Conservation (phyloP, 139 green algal species). For the Volvox africanus region DNA sequence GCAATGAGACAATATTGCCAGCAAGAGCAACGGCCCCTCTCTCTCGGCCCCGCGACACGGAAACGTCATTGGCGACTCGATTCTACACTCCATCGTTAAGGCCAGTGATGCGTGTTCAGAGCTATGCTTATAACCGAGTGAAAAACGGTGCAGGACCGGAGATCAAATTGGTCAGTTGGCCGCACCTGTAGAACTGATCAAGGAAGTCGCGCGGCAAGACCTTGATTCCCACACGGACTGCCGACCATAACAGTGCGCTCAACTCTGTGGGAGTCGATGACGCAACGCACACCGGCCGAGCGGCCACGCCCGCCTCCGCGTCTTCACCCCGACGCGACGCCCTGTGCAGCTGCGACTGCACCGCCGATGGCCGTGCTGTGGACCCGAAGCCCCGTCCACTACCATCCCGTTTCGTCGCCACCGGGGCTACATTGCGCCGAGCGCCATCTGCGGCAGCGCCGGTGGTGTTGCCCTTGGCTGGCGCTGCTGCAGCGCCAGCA, state of each 20-base stretch:
- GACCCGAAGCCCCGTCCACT: neutral
- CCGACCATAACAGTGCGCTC: conserved; percentile 32
- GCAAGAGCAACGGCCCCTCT: too few relatives aligned
- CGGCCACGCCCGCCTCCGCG: neutral
- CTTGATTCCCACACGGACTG: conserved; percentile 22
- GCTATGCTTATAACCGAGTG: too few relatives aligned
- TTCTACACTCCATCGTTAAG: too few relatives aligned
- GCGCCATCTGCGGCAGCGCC: neutral
- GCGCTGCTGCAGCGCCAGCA: neutral
- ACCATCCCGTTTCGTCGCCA: too few relatives aligned
- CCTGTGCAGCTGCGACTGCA: neutral
- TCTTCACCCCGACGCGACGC: neutral
- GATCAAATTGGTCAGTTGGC: too few relatives aligned
- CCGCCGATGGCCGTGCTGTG: neutral
- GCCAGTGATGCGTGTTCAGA: too few relatives aligned
- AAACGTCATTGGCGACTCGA: too few relatives aligned
- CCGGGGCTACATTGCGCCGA: neutral
- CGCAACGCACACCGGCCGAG: neutral
- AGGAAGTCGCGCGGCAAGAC: neutral
- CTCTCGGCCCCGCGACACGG: too few relatives aligned
- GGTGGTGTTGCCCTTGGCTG: neutral
- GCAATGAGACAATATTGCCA: too few relatives aligned
- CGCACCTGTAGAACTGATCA: conserved; percentile 26
- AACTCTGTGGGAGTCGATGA: conserved; percentile 14
- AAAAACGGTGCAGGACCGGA: too few relatives aligned